Evolutionary conservation across 441 rosid species (phyloP).

Genomic region (Melastoma candidum): DNA sequence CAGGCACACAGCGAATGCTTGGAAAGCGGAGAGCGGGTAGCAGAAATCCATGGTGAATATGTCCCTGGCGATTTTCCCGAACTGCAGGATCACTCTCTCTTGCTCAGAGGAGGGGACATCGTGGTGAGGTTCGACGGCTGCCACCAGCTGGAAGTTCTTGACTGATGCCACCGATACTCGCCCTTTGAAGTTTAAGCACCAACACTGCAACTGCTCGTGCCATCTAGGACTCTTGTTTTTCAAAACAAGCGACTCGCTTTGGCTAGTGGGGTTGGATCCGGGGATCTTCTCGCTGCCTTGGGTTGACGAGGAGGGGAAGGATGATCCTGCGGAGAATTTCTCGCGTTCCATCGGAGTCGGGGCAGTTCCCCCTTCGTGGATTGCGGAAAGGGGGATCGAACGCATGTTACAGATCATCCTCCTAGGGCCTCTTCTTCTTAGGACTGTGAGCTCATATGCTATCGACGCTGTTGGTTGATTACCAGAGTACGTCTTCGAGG

Average conservation of each 20-base stretch:
- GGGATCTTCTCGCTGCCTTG: conserved; percentile 29
- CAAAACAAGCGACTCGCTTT: conserved; percentile 31
- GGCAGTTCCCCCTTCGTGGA: conserved; percentile 60
- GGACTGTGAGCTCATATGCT: conserved; percentile 72
- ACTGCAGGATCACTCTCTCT: conserved; percentile 75
- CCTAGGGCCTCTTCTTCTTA: conserved; percentile 88
- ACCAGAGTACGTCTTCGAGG: conserved; percentile 29
- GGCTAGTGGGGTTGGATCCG: conserved; percentile 32
- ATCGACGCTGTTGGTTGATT: conserved; percentile 42
- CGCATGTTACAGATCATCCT: conserved; percentile 73
- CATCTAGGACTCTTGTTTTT: conserved; percentile 92
- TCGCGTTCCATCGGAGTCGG: conserved; percentile 43
- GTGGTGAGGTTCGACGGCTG: conserved; percentile 52
- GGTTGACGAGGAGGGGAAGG: conserved; percentile 14
- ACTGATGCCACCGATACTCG: conserved; percentile 92
- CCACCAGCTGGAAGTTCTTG: conserved; percentile 87
- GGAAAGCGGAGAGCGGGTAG: conserved; percentile 90
- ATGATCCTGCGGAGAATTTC: conserved; percentile 15
- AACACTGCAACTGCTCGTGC: conserved; percentile 94
- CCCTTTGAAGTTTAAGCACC: conserved; percentile 92
- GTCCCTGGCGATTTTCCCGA: conserved; percentile 94
- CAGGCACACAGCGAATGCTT: conserved; percentile 89
- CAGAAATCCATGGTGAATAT: conserved; percentile 93
- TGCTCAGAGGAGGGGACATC: conserved; percentile 51
- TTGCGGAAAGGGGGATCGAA: conserved; percentile 52